These are phyloP conservation scores for Cladophialophora exuberans DNA, from an alignment of 2,329 filamentous ascomycete genomes.

Conservation along the genomic window DNA sequence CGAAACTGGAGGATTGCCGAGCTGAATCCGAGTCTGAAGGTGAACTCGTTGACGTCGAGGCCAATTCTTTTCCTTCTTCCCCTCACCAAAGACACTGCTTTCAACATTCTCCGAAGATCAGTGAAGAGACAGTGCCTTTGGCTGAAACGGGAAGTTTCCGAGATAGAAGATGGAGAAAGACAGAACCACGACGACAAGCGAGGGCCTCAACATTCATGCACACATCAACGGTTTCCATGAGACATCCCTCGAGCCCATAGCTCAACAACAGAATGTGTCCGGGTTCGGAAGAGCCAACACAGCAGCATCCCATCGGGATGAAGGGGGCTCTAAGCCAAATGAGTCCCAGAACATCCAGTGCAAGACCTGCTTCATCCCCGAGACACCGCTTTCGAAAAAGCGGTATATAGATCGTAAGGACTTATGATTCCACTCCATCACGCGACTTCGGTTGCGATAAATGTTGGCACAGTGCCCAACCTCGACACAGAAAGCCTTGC, in stretches of 20 bases:
- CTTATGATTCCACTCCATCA: constrained; percentile 37
- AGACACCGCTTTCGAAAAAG: constrained; percentile 26
- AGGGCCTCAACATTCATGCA: constrained; percentile 30
- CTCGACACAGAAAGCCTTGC: constrained; percentile 25
- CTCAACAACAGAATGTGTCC: constrained; percentile 26
- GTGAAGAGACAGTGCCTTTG: constrained; percentile 21
- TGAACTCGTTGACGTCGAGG: constrained; percentile 19
- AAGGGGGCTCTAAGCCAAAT: constrained; percentile 25
- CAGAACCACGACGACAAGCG: constrained; percentile 15
- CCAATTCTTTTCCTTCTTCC: neutral
- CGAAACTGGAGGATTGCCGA: neutral
- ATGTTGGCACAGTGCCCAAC: constrained; percentile 23
- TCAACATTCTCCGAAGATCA: constrained; percentile 31
- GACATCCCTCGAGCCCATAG: constrained; percentile 30
- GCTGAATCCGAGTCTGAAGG: constrained; percentile 16
- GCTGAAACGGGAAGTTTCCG: constrained; percentile 16
- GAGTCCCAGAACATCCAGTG: constrained; percentile 18
- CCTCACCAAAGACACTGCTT: constrained; percentile 15
- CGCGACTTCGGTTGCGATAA: constrained; percentile 35
- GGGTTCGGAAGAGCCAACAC: constrained; percentile 23
- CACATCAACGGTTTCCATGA: constrained; percentile 28
- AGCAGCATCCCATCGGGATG: constrained; percentile 17
- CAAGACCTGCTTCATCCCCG: constrained; percentile 35
- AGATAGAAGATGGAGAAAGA: constrained; percentile 7
- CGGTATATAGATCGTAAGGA: constrained; percentile 32